Evolutionary conservation across 1,284 basidiomycete species (phyloP).

Genomic region (Baeospora myosura): DNA sequence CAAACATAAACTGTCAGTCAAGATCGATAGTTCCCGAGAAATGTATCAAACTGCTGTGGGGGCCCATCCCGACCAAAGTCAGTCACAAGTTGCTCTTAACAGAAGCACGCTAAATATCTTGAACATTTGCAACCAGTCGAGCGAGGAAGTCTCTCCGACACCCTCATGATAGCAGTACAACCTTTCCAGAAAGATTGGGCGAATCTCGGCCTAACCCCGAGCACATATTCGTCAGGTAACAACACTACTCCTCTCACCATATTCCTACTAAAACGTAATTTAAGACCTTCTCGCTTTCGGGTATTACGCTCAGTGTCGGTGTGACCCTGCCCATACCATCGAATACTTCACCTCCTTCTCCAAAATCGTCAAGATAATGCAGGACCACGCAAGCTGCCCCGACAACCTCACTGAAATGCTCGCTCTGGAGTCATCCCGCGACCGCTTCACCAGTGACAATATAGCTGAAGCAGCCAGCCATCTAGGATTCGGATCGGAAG

Average conservation of each 20-base stretch:
- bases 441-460: slow-evolving; percentile 55
- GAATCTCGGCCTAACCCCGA: slow-evolving; percentile 54
- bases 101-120: slow-evolving; percentile 1
- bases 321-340: slow-evolving; percentile 57
- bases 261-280: slow-evolving; percentile 4
- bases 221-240: slow-evolving; percentile 57
- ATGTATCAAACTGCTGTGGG: slow-evolving; percentile 65
- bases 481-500: slow-evolving; percentile 63
- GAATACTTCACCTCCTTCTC: slow-evolving; percentile 55
- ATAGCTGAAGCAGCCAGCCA: slow-evolving; percentile 32
- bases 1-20: slow-evolving; percentile 44
- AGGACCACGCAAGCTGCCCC: slow-evolving; percentile 35
- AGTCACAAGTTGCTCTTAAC: too few relatives aligned
- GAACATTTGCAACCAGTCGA: slow-evolving; percentile 39
- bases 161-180: slow-evolving; percentile 14
- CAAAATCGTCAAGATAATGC: slow-evolving; percentile 41
- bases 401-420: slow-evolving; percentile 48
- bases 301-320: slow-evolving; percentile 71
- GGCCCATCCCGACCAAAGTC: slow-evolving; percentile 70
- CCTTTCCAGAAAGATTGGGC: slow-evolving; percentile 34
- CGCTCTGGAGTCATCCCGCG: slow-evolving; percentile 51
- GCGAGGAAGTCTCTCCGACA: slow-evolving; percentile 38
- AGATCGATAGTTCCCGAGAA: slow-evolving; percentile 54
- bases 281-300: slow-evolving; percentile 67
- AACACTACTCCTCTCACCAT: slow-evolving; percentile 3